Evolutionary conservation across 805 yeast species (phyloP).

Genomic region (Wickerhamomyces sydowiorum): DNA sequence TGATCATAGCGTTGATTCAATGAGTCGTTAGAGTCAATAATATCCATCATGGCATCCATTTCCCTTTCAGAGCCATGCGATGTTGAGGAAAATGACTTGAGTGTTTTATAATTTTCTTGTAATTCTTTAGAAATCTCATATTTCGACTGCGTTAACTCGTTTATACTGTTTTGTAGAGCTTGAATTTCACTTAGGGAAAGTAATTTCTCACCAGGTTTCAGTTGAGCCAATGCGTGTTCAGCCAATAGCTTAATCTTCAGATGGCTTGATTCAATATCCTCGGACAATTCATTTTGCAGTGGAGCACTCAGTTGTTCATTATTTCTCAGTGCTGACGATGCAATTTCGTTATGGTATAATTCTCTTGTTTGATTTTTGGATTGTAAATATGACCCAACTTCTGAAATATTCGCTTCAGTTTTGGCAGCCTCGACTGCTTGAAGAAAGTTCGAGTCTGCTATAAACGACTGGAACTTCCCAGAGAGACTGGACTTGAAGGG

Average conservation of each 20-base stretch:
- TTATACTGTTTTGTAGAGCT: neutral
- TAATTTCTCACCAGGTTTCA: constrained; percentile 1
- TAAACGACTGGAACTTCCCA: constrained; percentile 1
- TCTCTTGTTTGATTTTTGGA: neutral
- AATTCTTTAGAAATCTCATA: neutral
- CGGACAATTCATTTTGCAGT: constrained; percentile 10
- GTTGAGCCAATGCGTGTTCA: constrained; percentile 15
- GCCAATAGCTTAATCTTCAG: constrained; percentile 15
- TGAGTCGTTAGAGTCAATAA: constrained; percentile 7
- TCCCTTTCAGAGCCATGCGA: neutral
- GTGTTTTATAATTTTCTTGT: neutral
- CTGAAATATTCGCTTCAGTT: constrained; percentile 6
- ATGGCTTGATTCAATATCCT: constrained; percentile 8
- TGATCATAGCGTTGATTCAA: constrained; percentile 3
- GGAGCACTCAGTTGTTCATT: constrained; percentile 5
- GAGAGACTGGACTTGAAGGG: constrained; percentile 18
- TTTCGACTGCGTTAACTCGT: neutral
- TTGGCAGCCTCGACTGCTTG: constrained; percentile 5
- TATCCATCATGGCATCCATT: neutral
- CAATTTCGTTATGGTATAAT: neutral
- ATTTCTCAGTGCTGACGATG: neutral
- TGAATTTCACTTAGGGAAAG: neutral
- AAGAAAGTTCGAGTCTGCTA: constrained; percentile 2
- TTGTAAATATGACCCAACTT: constrained; percentile 5
- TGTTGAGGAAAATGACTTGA: neutral